Percentiles rank a stretch among this genome's conserved stretches.
phyloP scores from a whole-genome alignment of 2,329 filamentous ascomycete species.

The Talaromyces sp. region DNA sequence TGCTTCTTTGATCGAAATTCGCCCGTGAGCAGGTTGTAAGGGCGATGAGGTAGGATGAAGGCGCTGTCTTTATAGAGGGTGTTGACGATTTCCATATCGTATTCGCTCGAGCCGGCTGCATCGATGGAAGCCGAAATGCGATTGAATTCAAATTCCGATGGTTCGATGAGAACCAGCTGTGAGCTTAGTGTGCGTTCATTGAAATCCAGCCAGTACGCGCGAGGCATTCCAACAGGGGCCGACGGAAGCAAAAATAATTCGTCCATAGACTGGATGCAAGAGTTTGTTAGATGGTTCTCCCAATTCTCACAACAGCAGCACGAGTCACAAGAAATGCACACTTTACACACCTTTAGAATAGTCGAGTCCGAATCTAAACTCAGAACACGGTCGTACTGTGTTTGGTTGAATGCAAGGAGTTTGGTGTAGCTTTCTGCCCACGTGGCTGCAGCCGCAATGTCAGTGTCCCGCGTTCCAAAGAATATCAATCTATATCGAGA shows the following conservation, averaged over 20 bases:
- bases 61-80: conserved; percentile 51
- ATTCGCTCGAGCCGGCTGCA: conserved; percentile 33
- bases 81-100: conserved; percentile 62
- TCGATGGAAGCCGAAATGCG: conserved; percentile 31
- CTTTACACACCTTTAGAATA: conserved; percentile 37
- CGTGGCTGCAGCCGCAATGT: conserved; percentile 31
- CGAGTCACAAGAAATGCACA: not conserved
- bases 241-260: conserved; percentile 61
- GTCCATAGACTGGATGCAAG: conserved; percentile 49
- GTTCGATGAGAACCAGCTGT: conserved; percentile 54
- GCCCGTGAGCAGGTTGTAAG: conserved; percentile 53
- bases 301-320: not conserved
- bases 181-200: conserved; percentile 49
- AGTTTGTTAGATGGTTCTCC: conserved; percentile 11
- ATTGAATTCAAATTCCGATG: conserved; percentile 46
- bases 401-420: conserved; percentile 61
- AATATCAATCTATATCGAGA: not conserved
- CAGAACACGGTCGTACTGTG: conserved; percentile 52
- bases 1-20: conserved; percentile 53
- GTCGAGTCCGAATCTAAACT: conserved; percentile 58
- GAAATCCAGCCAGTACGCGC: conserved; percentile 61
- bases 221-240: conserved; percentile 58
- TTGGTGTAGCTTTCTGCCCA: conserved; percentile 62
- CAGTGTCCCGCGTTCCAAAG: not conserved
- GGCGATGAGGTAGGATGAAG: conserved; percentile 55